A percentile compares a stretch with the other conserved stretches of the same genome.
Conservation (phyloP, 164 flowering plant genomes). For the Nelumbo lutea region DNA sequence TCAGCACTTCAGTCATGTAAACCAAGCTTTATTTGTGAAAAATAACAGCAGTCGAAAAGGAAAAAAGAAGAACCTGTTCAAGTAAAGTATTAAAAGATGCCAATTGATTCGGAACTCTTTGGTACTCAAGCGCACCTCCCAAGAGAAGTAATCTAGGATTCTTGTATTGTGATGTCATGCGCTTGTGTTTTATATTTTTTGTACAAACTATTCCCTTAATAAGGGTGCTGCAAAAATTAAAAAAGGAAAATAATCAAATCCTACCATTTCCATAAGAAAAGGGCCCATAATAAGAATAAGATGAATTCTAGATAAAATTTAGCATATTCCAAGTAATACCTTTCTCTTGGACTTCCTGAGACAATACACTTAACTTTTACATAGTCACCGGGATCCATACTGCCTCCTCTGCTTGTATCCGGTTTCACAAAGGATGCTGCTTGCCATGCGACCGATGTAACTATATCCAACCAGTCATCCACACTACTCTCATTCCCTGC, state of each 20-base stretch:
- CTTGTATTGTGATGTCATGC: slow-evolving; percentile 94
- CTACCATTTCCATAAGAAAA: not conserved
- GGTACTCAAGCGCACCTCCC: slow-evolving; percentile 95
- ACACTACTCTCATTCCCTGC: slow-evolving; percentile 19
- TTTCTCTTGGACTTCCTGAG: slow-evolving; percentile 52
- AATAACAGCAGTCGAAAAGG: slow-evolving; percentile 1
- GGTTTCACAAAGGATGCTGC: slow-evolving; percentile 74
- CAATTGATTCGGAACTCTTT: slow-evolving; percentile 69
- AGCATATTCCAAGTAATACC: slow-evolving; percentile 25
- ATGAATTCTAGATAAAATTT: not conserved
- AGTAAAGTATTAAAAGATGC: slow-evolving; percentile 83
- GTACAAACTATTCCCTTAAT: slow-evolving; percentile 95
- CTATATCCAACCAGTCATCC: slow-evolving; percentile 56
- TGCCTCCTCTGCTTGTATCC: slow-evolving; percentile 64
- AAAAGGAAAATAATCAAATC: not conserved
- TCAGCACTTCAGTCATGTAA: not conserved
- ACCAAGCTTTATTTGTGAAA: not conserved
- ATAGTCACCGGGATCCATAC: slow-evolving; percentile 78
- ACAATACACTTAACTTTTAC: slow-evolving; percentile 70
- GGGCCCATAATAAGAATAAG: slow-evolving; percentile 1
- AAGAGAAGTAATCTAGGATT: slow-evolving; percentile 76
- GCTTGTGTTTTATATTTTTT: slow-evolving; percentile 95
- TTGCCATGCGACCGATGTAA: slow-evolving; percentile 59
- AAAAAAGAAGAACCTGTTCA: slow-evolving; percentile 59
- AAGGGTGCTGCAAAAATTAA: slow-evolving; percentile 47